Base-by-base conservation (phyloP, 208 protist species). In the Trypanosoma grayi region DNA sequence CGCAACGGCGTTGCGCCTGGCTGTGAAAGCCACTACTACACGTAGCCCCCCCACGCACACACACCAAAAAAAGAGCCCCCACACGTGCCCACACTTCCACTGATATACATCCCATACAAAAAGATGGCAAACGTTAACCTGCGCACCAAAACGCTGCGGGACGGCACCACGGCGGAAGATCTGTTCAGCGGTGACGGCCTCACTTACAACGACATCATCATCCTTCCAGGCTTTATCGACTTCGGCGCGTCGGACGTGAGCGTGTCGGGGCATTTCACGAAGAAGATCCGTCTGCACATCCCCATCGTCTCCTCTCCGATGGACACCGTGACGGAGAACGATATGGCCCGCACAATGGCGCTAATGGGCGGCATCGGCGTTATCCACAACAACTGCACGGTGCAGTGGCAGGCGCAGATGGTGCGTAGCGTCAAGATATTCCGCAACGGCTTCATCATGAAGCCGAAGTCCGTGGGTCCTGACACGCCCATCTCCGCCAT, bases 381-480 rank as follows among this genome's bases (percentile, higher is more conserved):
- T 43, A 81, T 98, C 41, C 97, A 98, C 81, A 96, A 97, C 80
- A 98, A 98, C 78, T 95, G 91, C 66, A 81, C 87, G 4, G 72
- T 96, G 9, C 81, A 89, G 56, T 76, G 90, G 20, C 97, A 98
- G 84, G 96, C 90, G 45, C 77, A 84, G 48, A 83, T 92, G 75
- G 94, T 98, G 54, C 91, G 85, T 51, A 87, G 79, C 40, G 95
- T 98, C 37, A 98, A 99, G 82, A 68, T 86, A 46, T 99, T 81
- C 81, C 93, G 98, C 54, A 98, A 98, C 62, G 97, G 97, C 33
- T 99, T 99, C 66, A 99, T 99, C 65, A 92, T 85, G 25, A 84
- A 97, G 47, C 98, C 98, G 43, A 91, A 98, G 64, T 82, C 83
- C 7, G 82, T 99, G 28, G 37, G 66, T 3, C 93, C 96, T 27